A percentile compares a stretch with the other conserved stretches of the same genome.
Evolutionary conservation across 2,329 filamentous ascomycete genomes (phyloP).

Genomic region (Trichothecium roseum): DNA sequence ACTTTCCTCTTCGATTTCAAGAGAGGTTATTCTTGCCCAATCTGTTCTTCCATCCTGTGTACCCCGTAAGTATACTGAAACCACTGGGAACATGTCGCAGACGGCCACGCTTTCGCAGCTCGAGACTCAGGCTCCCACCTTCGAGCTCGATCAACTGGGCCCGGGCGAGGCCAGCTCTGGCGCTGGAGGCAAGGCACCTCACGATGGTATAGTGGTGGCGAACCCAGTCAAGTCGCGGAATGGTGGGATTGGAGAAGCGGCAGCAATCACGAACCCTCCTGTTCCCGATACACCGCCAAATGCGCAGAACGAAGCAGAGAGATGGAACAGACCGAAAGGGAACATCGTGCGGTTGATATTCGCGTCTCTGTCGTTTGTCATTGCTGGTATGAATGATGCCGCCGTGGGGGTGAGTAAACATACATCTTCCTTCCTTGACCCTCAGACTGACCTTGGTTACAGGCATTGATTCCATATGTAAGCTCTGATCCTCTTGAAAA

Average conservation of each 20-base stretch:
- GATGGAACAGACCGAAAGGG: constrained; percentile 24
- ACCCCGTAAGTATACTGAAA: background rate
- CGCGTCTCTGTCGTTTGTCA: constrained; percentile 47
- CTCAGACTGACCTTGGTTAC: background rate
- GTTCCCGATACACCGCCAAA: constrained; percentile 12
- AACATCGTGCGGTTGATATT: constrained; percentile 21
- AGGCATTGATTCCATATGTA: constrained; percentile 30
- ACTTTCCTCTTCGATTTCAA: background rate
- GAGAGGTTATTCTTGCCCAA: background rate
- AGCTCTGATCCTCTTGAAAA: constrained; percentile 4
- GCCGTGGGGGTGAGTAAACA: constrained; percentile 39
- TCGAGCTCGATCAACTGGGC: constrained; percentile 7
- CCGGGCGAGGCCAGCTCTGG: no score
- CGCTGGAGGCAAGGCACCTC: no score
- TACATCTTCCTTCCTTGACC: background rate
- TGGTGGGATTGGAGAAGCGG: no score
- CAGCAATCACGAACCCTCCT: background rate
- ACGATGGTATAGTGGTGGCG: constrained; percentile 1
- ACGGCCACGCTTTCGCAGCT: constrained; percentile 5
- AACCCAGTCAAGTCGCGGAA: background rate
- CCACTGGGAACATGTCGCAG: constrained; percentile 5
- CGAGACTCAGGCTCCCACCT: background rate
- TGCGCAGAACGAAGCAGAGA: constrained; percentile 16
- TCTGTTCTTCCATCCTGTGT: background rate
- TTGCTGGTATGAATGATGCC: constrained; percentile 54